A percentile compares a stretch with the other conserved stretches of the same genome.
Conservation (phyloP, 345 rosid genomes). For the Arabis hirsuta region DNA sequence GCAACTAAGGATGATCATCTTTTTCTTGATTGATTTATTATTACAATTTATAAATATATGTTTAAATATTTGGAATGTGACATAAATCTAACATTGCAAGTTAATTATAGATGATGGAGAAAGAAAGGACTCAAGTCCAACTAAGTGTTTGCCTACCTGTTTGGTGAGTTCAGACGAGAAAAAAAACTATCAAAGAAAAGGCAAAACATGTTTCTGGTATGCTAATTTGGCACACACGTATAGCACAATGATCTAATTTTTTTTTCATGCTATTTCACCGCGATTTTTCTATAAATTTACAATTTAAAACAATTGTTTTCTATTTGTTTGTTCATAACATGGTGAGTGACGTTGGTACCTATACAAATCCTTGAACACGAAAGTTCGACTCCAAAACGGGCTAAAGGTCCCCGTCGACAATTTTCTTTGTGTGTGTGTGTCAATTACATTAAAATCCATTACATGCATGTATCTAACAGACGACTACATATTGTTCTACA, state of each 20-base stretch:
- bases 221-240: conserved; percentile 15
- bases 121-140: conserved; percentile 14
- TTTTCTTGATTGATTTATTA: not conserved
- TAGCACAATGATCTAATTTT: not conserved
- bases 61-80: conserved; percentile 7
- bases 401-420: too few species aligned
- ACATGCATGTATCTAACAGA: too few species aligned
- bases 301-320: too few species aligned
- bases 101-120: conserved; percentile 4
- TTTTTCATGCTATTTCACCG: not conserved
- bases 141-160: conserved; percentile 26
- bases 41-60: not conserved
- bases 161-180: conserved; percentile 10
- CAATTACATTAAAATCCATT: too few species aligned
- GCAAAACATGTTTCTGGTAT: conserved; percentile 35
- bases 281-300: not conserved
- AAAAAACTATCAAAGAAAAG: conserved; percentile 19
- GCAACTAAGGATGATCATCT: not conserved
- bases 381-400: too few species aligned
- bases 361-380: too few species aligned
- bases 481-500: too few species aligned
- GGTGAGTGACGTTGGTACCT: too few species aligned
- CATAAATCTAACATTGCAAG: not conserved
- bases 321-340: too few species aligned
- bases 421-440: too few species aligned